Evolutionary conservation across 1,284 basidiomycete species (phyloP).

Genomic region (Uromyces viciae-fabae): DNA sequence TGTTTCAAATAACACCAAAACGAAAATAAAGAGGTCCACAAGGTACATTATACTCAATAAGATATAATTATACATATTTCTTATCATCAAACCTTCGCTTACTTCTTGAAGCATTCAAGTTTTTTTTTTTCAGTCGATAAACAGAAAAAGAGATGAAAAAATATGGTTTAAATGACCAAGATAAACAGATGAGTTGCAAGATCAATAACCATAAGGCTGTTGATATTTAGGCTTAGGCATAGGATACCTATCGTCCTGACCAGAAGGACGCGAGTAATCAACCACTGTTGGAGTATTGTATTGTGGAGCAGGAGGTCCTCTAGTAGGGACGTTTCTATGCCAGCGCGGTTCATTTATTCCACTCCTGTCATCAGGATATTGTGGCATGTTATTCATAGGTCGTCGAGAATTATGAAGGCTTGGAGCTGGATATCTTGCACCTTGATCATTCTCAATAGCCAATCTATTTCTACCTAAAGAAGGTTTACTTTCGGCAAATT

Average conservation of each 20-base stretch:
- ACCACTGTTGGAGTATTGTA: neutral
- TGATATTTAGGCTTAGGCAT: neutral
- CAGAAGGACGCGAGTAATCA: conserved; percentile 21
- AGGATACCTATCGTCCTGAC: conserved; percentile 18
- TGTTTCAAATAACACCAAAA: too few species aligned
- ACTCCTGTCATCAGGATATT: neutral
- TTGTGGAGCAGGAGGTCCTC: neutral
- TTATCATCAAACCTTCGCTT: too few species aligned
- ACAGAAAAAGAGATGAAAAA: too few species aligned
- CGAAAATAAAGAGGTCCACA: too few species aligned
- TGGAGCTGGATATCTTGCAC: neutral
- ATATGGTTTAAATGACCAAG: too few species aligned
- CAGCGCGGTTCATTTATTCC: neutral
- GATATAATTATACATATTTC: too few species aligned
- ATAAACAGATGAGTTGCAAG: too few species aligned
- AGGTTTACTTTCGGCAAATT: neutral
- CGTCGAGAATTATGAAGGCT: neutral
- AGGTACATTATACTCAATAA: too few species aligned
- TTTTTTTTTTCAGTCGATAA: too few species aligned
- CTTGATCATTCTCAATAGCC: too few species aligned
- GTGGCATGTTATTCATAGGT: neutral
- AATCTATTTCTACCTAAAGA: neutral
- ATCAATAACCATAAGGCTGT: too few species aligned
- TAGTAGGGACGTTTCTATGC: neutral
- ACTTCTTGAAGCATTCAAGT: too few species aligned